Evolutionary conservation across 495 filamentous ascomycete genomes (phyloP).

Genomic region (Entonaema liquescens): DNA sequence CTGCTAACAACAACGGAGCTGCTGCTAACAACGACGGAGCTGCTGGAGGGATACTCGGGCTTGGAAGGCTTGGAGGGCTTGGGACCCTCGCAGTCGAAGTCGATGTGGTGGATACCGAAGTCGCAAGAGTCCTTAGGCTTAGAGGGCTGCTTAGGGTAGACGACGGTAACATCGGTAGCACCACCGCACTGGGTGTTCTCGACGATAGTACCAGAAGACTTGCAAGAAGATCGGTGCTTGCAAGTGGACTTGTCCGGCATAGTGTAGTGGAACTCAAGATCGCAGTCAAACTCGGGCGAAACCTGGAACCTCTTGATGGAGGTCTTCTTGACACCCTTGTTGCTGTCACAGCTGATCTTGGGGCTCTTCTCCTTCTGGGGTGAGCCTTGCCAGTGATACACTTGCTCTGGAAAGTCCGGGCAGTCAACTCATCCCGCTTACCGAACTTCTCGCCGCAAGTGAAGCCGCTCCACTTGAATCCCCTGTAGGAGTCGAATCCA

Average conservation of each 20-base stretch:
- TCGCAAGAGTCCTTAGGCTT: constrained; percentile 65
- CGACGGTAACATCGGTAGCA: constrained; percentile 78
- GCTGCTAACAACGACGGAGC: constrained; percentile 32
- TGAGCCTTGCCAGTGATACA: constrained; percentile 69
- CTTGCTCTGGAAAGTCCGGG: constrained; percentile 62
- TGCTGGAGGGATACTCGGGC: constrained; percentile 45
- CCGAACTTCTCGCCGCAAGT: constrained; percentile 66
- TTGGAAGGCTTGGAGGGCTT: constrained; percentile 52
- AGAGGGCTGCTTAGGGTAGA: constrained; percentile 68
- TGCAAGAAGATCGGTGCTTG: constrained; percentile 74
- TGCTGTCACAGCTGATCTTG: constrained; percentile 64
- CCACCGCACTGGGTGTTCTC: constrained; percentile 91
- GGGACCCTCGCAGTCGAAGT: constrained; percentile 77
- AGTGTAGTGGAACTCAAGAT: constrained; percentile 82
- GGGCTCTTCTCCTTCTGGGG: constrained; percentile 58
- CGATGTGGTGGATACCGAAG: constrained; percentile 78
- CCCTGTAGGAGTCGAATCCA: constrained; percentile 71
- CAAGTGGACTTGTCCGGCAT: constrained; percentile 83
- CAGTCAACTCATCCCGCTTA: constrained; percentile 57
- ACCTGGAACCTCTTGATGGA: constrained; percentile 79
- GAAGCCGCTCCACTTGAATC: constrained; percentile 78
- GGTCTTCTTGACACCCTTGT: constrained; percentile 65
- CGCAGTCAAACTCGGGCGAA: constrained; percentile 73
- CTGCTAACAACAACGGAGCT: constrained; percentile 29
- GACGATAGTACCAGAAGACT: constrained; percentile 69